Base-by-base conservation (phyloP, 1,284 basidiomycete species). In the Meripilus lineatus region DNA sequence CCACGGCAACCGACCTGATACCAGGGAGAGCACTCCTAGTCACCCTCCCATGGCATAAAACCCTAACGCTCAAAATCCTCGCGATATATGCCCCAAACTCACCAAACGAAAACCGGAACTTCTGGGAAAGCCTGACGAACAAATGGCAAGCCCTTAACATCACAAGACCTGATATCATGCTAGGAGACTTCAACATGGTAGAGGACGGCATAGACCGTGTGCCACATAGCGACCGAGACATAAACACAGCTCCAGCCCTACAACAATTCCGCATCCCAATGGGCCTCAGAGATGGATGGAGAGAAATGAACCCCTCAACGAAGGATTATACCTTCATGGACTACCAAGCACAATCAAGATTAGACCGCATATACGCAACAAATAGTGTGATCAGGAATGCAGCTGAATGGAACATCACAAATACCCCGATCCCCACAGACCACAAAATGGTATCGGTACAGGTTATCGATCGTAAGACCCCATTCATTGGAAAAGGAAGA, bases 121-220 rank as follows among this genome's bases (percentile, higher is more conserved):
- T 59, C 50, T 61, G 57, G 56, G 18, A 44, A 15, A 25, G 41
- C 4, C 46, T 61, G 2, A 30, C 41, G 15, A 17, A 21, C 2
- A 30, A 24, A 4, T 25, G 25, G n/a, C 21, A 32, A 11, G n/a
- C 11, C 10, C 5, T 17, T 3, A n/a, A 38, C 26, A 13, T n/a
- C 10, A 8, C 47, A 0, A 39, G 36, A 18, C 64, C 64, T 0
- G 59, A 68, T 33, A 38, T 70, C 0, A 51, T 73, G 36, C 34
- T 63, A 0, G 70, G 71, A 0, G 70, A 74, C 46, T 70, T 69
- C 35, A 75, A 74, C 38, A 51, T 70, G 3, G 64, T 68, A 0
- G 68, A 74, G 48, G 62, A 69, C 2, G 15, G 49, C 0, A 51
- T 69, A 0, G 69, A 73, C 48, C 30, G 67, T 0, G 41, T 62